These are phyloP conservation scores for Nicotiana benthamiana DNA, from an alignment of 257 asterid genomes.

Conservation along the genomic window DNA sequence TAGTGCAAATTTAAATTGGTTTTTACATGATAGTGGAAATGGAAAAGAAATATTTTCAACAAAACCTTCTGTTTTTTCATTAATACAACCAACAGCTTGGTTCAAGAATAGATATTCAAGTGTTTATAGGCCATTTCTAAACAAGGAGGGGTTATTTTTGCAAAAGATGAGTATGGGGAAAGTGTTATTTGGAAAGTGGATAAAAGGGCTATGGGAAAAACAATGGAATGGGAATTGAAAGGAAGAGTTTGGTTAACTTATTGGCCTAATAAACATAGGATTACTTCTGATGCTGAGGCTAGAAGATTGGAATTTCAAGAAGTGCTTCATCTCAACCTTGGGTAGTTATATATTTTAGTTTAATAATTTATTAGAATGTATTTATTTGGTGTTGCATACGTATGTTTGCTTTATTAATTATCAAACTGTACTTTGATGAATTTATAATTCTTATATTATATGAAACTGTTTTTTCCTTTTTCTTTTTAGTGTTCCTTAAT, in stretches of 20 bases:
- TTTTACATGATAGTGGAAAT: slow-evolving; percentile 57
- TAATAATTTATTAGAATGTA: not conserved
- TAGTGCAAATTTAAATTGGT: slow-evolving; percentile 57
- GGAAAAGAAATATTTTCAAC: slow-evolving; percentile 85
- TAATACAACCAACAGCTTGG: slow-evolving; percentile 73
- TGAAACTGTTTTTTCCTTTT: not conserved
- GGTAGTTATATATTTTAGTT: not conserved
- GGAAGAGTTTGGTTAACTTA: slow-evolving; percentile 85
- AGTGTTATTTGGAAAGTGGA: slow-evolving; percentile 78
- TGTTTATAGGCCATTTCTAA: slow-evolving; percentile 55
- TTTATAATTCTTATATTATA: too few species aligned
- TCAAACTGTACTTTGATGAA: not conserved
- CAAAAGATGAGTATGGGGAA: slow-evolving; percentile 88
- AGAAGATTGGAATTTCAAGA: slow-evolving; percentile 66
- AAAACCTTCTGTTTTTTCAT: slow-evolving; percentile 56
- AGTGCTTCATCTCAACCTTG: slow-evolving; percentile 36
- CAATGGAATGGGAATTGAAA: slow-evolving; percentile 77
- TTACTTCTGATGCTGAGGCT: slow-evolving; percentile 60
- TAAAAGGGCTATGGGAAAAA: slow-evolving; percentile 36
- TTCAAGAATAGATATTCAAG: slow-evolving; percentile 71
- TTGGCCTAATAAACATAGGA: slow-evolving; percentile 80
- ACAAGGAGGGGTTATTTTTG: slow-evolving; percentile 79
- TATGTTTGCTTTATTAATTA: not conserved
- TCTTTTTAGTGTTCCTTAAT: too few species aligned
- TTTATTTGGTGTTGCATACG: not conserved